These are phyloP conservation scores for Populus nigra DNA, from an alignment of 345 rosid species.

Conservation along the genomic window DNA sequence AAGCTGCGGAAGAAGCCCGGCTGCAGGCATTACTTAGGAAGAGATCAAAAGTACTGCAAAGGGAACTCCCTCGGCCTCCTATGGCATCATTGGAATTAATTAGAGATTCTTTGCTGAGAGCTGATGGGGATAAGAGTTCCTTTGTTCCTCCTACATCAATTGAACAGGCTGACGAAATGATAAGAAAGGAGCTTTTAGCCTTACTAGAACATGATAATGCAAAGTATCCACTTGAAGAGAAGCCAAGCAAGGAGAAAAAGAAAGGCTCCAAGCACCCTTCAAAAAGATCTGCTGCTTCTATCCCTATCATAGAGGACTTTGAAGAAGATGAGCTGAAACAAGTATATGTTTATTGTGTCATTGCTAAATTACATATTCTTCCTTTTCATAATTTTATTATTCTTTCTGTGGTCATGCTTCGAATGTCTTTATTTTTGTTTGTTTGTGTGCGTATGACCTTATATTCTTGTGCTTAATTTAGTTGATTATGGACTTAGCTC, in stretches of 20 bases:
- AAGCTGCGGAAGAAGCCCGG: constrained; percentile 91
- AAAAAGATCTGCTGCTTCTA: constrained; percentile 46
- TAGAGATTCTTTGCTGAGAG: constrained; percentile 67
- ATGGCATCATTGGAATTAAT: constrained; percentile 82
- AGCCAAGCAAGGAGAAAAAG: constrained; percentile 62
- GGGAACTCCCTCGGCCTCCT: constrained; percentile 96
- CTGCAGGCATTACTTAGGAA: constrained; percentile 81
- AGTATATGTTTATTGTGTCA: constrained; percentile 36
- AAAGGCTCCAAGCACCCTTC: constrained; percentile 66
- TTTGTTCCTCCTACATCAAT: constrained; percentile 82
- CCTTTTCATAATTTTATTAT: background rate
- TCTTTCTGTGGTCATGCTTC: background rate
- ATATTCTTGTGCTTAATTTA: background rate
- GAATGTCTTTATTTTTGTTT: background rate
- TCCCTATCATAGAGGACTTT: constrained; percentile 69
- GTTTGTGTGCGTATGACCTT: background rate
- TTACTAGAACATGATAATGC: constrained; percentile 93
- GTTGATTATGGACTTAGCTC: background rate
- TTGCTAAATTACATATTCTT: background rate
- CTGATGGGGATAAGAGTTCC: constrained; percentile 89
- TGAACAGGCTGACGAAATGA: constrained; percentile 92
- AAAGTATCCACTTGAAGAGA: constrained; percentile 94
- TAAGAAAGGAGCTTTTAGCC: constrained; percentile 68
- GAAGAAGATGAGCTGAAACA: constrained; percentile 78
- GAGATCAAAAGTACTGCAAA: constrained; percentile 96